A percentile compares a stretch with the other conserved stretches of the same genome.
Conservation (phyloP, 495 filamentous ascomycete genomes). For the Clavariopsis aquatica region DNA sequence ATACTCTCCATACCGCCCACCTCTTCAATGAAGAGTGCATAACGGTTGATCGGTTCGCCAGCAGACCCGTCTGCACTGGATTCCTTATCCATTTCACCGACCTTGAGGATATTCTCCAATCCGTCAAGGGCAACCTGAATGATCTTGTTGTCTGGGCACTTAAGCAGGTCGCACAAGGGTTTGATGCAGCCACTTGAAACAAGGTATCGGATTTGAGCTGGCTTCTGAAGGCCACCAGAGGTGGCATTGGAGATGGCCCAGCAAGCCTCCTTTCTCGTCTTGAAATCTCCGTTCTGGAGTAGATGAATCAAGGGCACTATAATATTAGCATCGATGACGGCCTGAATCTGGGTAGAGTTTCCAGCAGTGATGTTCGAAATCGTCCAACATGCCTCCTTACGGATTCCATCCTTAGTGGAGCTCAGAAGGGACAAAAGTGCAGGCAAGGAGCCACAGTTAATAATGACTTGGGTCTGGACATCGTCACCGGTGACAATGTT, state of each 20-base stretch:
- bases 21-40: conserved; percentile 97
- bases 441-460: conserved; percentile 93
- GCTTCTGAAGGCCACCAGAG: conserved; percentile 95
- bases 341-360: conserved; percentile 95
- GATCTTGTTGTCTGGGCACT: conserved; percentile 99
- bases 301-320: conserved; percentile 95
- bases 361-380: conserved; percentile 99
- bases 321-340: conserved; percentile 95
- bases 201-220: conserved; percentile 95
- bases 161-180: conserved; percentile 93
- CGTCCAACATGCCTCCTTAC: conserved; percentile 99
- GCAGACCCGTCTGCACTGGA: conserved; percentile 58
- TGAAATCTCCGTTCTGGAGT: conserved; percentile 93
- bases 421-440: conserved; percentile 89
- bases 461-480: conserved; percentile 98
- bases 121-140: conserved; percentile 99
- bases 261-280: conserved; percentile 99
- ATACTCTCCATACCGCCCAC: conserved; percentile 99
- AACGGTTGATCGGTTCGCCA: conserved; percentile 86
- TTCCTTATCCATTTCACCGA: conserved; percentile 98
- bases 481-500: conserved; percentile 99
- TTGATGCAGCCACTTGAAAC: conserved; percentile 94
- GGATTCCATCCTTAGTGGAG: conserved; percentile 97
- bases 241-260: conserved; percentile 99
- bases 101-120: conserved; percentile 98